phyloP scores from a whole-genome alignment of 108 stramenopile species.

The Fragilaria crotonensis region DNA sequence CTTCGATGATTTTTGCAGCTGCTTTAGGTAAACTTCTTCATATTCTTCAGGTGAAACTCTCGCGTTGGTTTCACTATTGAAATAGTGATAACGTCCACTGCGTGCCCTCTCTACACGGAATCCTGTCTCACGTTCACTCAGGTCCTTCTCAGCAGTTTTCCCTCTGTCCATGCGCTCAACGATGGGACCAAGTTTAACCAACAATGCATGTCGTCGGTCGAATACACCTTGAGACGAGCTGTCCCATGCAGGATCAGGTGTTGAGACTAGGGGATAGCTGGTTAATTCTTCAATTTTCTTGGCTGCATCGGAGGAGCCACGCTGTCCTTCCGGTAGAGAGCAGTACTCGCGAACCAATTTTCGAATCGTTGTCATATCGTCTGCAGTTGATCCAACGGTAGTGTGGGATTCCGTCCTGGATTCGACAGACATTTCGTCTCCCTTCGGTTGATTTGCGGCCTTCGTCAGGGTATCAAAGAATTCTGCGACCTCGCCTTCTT shows the following conservation, averaged over 20 bases:
- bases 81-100: conserved; percentile 21
- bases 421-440: not conserved
- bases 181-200: conserved; percentile 20
- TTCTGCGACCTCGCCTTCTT: not conserved
- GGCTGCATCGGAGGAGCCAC: conserved; percentile 8
- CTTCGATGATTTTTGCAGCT: not conserved
- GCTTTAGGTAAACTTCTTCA: not conserved
- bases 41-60: conserved; percentile 22
- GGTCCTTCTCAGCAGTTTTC: conserved; percentile 13
- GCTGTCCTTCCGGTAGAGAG: conserved; percentile 9
- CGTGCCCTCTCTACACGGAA: conserved; percentile 20
- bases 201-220: conserved; percentile 4
- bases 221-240: not conserved
- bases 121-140: conserved; percentile 17
- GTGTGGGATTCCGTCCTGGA: not conserved
- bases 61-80: conserved; percentile 13
- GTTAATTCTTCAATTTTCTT: conserved; percentile 13
- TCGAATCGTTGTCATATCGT: conserved; percentile 19
- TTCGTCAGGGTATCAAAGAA: not conserved
- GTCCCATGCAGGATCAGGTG: not conserved
- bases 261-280: conserved; percentile 13
- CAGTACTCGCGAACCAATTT: conserved; percentile 24
- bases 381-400: not conserved
- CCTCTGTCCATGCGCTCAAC: conserved; percentile 23
- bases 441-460: not conserved